Percentiles rank a stretch among this genome's conserved stretches.
Evolutionary conservation across 2,329 filamentous ascomycete species (phyloP).

Genomic region (Chaetoscypha palmicola): DNA sequence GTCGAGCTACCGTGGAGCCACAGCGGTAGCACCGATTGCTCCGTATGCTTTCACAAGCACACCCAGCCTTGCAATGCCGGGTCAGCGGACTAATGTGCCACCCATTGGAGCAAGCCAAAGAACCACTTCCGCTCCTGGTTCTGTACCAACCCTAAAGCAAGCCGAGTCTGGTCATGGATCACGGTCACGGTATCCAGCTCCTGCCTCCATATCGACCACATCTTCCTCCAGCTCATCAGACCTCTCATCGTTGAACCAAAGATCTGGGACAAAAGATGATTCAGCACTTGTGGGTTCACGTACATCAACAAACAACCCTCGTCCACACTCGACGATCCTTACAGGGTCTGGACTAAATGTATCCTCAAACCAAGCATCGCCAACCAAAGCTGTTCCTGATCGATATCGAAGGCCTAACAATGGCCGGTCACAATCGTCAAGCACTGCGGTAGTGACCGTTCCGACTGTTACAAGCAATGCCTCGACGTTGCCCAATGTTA

Average conservation of each 20-base stretch:
- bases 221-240: constrained; percentile 31
- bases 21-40: constrained; percentile 52
- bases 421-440: constrained; percentile 39
- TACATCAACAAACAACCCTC: constrained; percentile 19
- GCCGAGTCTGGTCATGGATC: constrained; percentile 30
- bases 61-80: constrained; percentile 52
- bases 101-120: constrained; percentile 50
- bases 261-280: constrained; percentile 46
- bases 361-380: constrained; percentile 38
- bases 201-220: constrained; percentile 44
- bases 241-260: constrained; percentile 34
- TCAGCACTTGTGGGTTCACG: constrained; percentile 37
- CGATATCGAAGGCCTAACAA: constrained; percentile 67
- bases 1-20: constrained; percentile 47
- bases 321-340: constrained; percentile 36
- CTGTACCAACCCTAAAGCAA: constrained; percentile 34
- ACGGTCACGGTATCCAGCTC: constrained; percentile 39
- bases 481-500: constrained; percentile 47
- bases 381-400: constrained; percentile 66
- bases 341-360: constrained; percentile 44
- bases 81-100: constrained; percentile 32
- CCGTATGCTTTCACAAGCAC: constrained; percentile 71
- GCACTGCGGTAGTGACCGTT: constrained; percentile 22
- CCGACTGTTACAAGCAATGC: constrained; percentile 41
- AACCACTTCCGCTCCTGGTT: constrained; percentile 44